These are phyloP conservation scores for Coemansia pectinata DNA, from an alignment of 192 early-diverging fungal species.

Conservation along the genomic window DNA sequence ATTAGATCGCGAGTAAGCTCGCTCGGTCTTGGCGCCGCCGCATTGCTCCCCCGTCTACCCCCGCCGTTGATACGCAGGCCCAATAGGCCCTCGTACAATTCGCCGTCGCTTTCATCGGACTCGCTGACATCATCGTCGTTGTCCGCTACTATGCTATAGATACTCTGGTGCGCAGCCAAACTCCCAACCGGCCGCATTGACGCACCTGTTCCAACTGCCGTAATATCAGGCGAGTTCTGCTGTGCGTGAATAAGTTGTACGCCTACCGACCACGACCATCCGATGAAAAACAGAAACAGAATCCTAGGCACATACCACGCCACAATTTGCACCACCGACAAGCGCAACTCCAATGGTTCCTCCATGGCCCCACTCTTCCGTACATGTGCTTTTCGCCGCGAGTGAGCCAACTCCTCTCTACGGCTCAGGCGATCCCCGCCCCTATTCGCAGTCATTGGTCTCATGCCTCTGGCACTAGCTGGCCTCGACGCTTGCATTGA, in stretches of 20 bases:
- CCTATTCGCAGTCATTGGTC: background rate
- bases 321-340: constrained; percentile 23
- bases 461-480: background rate
- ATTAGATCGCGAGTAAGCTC: constrained; percentile 36
- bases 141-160: background rate
- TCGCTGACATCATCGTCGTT: constrained; percentile 14
- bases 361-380: background rate
- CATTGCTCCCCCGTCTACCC: background rate
- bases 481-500: constrained; percentile 1
- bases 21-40: background rate
- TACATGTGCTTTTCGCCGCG: constrained; percentile 19
- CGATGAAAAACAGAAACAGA: constrained; percentile 39
- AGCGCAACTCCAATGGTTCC: constrained; percentile 12
- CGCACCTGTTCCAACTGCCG: background rate
- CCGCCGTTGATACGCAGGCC: background rate
- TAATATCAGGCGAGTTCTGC: constrained; percentile 18
- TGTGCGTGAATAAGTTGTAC: constrained; percentile 52
- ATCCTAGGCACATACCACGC: constrained; percentile 47
- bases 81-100: constrained; percentile 9
- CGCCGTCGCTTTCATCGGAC: constrained; percentile 22
- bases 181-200: background rate
- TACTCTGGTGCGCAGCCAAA: background rate
- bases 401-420: constrained; percentile 1
- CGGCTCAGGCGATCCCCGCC: constrained; percentile 3
- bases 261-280: constrained; percentile 47